These are phyloP conservation scores for Davidsoniella virescens DNA, from an alignment of 2,329 filamentous ascomycete genomes.

Conservation along the genomic window DNA sequence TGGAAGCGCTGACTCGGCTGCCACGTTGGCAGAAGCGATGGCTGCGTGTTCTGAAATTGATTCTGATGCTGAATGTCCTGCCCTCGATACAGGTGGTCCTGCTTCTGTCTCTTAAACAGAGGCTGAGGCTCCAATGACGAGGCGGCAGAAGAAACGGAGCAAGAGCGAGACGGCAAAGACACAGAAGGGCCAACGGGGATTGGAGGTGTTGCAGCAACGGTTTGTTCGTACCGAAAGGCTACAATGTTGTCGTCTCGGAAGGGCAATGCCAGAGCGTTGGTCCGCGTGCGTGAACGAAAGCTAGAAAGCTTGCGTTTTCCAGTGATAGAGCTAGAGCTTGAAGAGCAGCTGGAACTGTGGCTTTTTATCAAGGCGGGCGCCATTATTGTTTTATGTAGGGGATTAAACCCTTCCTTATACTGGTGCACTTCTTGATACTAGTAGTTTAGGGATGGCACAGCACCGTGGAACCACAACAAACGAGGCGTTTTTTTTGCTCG, in stretches of 20 bases:
- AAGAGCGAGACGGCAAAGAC: conserved; percentile 12
- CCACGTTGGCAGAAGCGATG: background rate
- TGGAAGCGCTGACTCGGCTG: background rate
- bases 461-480: background rate
- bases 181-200: conserved; percentile 24
- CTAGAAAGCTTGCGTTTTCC: conserved; percentile 18
- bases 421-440: background rate
- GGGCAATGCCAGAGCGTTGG: conserved; percentile 24
- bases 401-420: background rate
- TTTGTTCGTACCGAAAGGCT: conserved; percentile 45
- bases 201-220: conserved; percentile 38
- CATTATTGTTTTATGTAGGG: conserved; percentile 1
- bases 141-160: conserved; percentile 2
- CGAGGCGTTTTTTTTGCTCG: background rate
- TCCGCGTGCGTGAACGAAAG: conserved; percentile 14
- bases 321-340: conserved; percentile 8
- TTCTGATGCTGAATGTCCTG: no score
- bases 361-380: conserved; percentile 22
- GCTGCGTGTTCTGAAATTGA: no score
- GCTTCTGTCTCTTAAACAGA: no score
- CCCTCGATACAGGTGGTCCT: no score
- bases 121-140: background rate
- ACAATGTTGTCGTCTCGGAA: conserved; percentile 35
- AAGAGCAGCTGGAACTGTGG: conserved; percentile 19
- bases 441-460: background rate